Base-by-base conservation (phyloP, 2,329 filamentous ascomycete species). In the Akanthomyces dipterigenus region DNA sequence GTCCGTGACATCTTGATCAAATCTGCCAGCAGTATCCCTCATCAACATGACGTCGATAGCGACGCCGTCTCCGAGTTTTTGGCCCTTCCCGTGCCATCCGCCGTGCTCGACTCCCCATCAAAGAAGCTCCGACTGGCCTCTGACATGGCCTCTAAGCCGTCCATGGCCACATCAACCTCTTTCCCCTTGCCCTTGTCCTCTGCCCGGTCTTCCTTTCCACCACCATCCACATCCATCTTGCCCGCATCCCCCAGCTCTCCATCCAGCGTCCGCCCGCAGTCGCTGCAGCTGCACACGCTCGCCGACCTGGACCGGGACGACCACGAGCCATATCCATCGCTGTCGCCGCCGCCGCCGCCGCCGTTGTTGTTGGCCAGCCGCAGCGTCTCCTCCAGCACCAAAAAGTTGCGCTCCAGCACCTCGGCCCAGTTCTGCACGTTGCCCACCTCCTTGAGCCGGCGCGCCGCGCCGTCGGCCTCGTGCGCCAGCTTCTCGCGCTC, bases 351-450 rank as follows among this genome's bases (percentile, higher is more conserved):
- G 9, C 54, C 62, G 9, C 70, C 71, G 55, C 46, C 34, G 28
- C 54, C 62, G 9, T 51, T 61, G 9, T 70, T 70, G 55, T 74
- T 77, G 2, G 82, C 85, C 61, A 87, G 70, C 66, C 84, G 74
- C 67, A 88, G 70, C 46, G 85, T 88, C 78, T 88, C 85, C 71
- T 86, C 84, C 7, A 89, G 70, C 49, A 86, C 80, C 60, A 87
- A 65, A 65, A 89, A 86, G 66, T 87, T 84, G 63, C 84, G 73
- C 78, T 88, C 90, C 69, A 93, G 78, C 75, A 92, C 85, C 80
- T 95, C 90, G 24, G 90, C 89, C 90, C 90, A 95, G 72, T 93
- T 93, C 79, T 93, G 89, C 70, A 93, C 83, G 70, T 92, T 87
- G 26, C 90, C 89, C 64, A 92, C 78, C 78, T 92, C 89, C 76